Evolutionary conservation across 192 early-diverging fungal species (phyloP).

Genomic region (Coemansia sp.): DNA sequence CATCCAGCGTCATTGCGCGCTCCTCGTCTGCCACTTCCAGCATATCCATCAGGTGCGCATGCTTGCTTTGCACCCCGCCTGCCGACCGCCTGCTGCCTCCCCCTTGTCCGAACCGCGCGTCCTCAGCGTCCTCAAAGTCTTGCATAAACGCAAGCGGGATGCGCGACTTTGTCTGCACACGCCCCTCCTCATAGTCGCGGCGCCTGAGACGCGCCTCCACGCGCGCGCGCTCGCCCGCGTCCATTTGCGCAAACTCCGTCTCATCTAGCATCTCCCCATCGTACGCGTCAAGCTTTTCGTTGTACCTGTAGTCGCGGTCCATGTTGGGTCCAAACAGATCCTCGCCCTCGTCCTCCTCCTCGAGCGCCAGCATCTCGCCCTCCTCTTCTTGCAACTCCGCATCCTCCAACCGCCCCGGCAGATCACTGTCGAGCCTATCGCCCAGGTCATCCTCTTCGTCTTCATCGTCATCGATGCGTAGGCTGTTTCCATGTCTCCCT

Average conservation of each 20-base stretch:
- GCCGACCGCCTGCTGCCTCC: constrained; percentile 1
- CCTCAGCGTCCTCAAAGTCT: constrained; percentile 71
- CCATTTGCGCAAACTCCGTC: constrained; percentile 73
- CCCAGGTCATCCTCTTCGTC: constrained; percentile 12
- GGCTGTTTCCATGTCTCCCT: constrained; percentile 3
- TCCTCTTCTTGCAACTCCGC: constrained; percentile 39
- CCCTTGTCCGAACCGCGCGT: constrained; percentile 11
- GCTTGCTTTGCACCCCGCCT: constrained; percentile 32
- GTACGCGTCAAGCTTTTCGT: constrained; percentile 73
- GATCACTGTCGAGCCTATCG: constrained; percentile 11
- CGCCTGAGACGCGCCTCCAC: constrained; percentile 79
- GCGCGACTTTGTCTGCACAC: constrained; percentile 37
- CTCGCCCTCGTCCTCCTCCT: constrained; percentile 83
- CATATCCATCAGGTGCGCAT: constrained; percentile 58
- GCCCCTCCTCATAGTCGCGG: constrained; percentile 80
- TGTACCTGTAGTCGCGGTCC: constrained; percentile 83
- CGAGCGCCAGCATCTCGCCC: constrained; percentile 45
- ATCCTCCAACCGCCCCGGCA: constrained; percentile 37
- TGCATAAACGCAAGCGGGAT: constrained; percentile 89
- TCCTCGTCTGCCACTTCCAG: constrained; percentile 67
- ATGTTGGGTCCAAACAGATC: constrained; percentile 88
- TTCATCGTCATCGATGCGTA: constrained; percentile 14
- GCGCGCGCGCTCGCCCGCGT: constrained; percentile 66
- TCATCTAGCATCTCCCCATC: constrained; percentile 87
- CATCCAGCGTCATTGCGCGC: constrained; percentile 71